Conservation (phyloP, 2,329 filamentous ascomycete species). For the Thermothelomyces thermophilus region DNA sequence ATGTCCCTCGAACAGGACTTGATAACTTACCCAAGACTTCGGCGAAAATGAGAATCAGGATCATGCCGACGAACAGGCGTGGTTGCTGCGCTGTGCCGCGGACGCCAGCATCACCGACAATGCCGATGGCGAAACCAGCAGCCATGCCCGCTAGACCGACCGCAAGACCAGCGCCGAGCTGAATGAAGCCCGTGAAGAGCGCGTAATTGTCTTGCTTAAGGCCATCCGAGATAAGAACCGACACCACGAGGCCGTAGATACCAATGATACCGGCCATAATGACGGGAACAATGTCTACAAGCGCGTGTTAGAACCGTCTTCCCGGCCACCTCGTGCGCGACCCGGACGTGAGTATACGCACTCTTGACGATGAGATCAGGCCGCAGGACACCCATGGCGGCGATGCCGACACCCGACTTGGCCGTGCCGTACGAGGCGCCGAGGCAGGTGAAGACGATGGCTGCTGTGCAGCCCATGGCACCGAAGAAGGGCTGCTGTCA, state of each 20-base stretch:
- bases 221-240: conserved; percentile 77
- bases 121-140: conserved; percentile 80
- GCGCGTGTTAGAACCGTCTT: conserved; percentile 8
- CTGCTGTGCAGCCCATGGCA: conserved; percentile 83
- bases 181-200: conserved; percentile 78
- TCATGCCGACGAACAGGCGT: conserved; percentile 91
- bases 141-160: conserved; percentile 79
- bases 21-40: conserved; percentile 81
- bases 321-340: not conserved
- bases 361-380: conserved; percentile 99
- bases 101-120: conserved; percentile 83
- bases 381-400: conserved; percentile 94
- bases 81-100: conserved; percentile 79
- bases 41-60: conserved; percentile 98
- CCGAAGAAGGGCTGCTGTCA: conserved; percentile 72
- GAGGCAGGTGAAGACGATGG: conserved; percentile 48
- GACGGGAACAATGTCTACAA: conserved; percentile 90
- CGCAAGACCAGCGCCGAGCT: conserved; percentile 74
- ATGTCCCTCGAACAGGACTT: not conserved
- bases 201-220: conserved; percentile 61
- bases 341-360: conserved; percentile 44
- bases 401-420: conserved; percentile 98
- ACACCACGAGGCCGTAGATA: conserved; percentile 92
- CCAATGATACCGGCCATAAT: conserved; percentile 99
- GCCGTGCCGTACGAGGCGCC: conserved; percentile 96